These are phyloP conservation scores for Globisporangium middletonii DNA, from an alignment of 352 stramenopile species.

Conservation along the genomic window DNA sequence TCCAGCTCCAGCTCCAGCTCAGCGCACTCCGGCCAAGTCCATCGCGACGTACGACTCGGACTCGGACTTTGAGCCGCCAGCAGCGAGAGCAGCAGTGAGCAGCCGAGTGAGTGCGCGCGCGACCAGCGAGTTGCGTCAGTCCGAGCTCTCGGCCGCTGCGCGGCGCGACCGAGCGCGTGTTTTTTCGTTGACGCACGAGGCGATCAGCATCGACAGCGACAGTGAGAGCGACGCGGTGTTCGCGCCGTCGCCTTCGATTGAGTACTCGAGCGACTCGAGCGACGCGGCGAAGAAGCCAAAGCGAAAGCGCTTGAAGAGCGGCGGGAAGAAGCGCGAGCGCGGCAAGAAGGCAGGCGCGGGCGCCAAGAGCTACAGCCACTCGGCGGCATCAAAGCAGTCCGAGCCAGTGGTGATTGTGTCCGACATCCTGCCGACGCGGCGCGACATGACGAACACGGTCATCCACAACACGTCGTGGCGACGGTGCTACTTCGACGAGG, in stretches of 20 bases:
- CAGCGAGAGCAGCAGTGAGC: background rate
- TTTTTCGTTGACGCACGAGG: background rate
- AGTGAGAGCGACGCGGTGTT: slow-evolving; percentile 11
- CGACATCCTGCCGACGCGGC: slow-evolving; percentile 22
- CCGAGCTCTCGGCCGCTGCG: no score
- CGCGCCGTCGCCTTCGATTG: slow-evolving; percentile 1
- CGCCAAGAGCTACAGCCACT: slow-evolving; percentile 2
- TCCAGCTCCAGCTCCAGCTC: background rate
- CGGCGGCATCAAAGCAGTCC: slow-evolving; percentile 12
- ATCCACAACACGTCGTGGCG: slow-evolving; percentile 44
- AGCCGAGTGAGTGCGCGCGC: no score
- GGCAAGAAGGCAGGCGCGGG: slow-evolving; percentile 3
- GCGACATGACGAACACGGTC: slow-evolving; percentile 30
- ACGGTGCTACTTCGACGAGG: slow-evolving; percentile 30
- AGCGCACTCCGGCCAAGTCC: background rate
- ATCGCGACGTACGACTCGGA: slow-evolving; percentile 11
- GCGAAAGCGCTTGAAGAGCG: slow-evolving; percentile 7
- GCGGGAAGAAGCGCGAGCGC: slow-evolving; percentile 11
- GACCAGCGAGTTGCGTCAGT: no score
- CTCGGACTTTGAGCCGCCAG: slow-evolving; percentile 8
- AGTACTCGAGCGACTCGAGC: background rate
- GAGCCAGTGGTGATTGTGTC: slow-evolving; percentile 16
- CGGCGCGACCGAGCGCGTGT: no score
- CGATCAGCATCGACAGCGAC: slow-evolving; percentile 6
- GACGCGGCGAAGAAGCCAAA: slow-evolving; percentile 4